Conservation (phyloP, 805 yeast genomes). For the Kazachstania taianensis region DNA sequence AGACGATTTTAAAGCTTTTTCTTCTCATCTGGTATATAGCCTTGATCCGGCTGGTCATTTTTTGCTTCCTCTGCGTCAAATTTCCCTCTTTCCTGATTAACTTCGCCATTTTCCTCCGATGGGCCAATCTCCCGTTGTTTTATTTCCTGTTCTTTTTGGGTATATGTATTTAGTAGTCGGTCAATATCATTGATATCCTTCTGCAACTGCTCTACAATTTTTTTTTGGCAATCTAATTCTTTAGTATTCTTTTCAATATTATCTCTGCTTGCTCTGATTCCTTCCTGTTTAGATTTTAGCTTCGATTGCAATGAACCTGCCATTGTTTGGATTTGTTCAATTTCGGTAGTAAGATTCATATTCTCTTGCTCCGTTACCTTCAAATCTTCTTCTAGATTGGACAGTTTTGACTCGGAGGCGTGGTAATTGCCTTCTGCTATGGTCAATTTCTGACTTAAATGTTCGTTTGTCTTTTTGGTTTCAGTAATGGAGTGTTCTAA, state of each 20-base stretch:
- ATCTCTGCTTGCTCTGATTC: slow-evolving; percentile 50
- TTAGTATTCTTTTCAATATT: slow-evolving; percentile 53
- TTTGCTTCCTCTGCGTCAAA: too few species aligned
- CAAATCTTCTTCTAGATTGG: slow-evolving; percentile 47
- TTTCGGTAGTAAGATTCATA: slow-evolving; percentile 51
- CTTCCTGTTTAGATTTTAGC: slow-evolving; percentile 40
- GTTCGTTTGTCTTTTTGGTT: slow-evolving; percentile 29
- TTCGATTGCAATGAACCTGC: slow-evolving; percentile 48
- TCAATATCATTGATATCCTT: slow-evolving; percentile 30
- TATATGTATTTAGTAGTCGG: slow-evolving; percentile 19
- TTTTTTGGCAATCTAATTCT: slow-evolving; percentile 53
- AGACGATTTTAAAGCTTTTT: too few species aligned
- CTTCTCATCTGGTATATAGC: too few species aligned
- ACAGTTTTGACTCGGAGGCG: slow-evolving; percentile 54
- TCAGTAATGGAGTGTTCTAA: slow-evolving; percentile 3
- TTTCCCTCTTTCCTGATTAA: too few species aligned
- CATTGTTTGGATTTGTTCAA: slow-evolving; percentile 61
- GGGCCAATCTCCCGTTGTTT: too few species aligned
- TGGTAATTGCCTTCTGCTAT: slow-evolving; percentile 72
- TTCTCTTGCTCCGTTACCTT: slow-evolving; percentile 61
- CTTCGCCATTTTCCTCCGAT: too few species aligned
- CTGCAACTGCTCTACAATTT: slow-evolving; percentile 35
- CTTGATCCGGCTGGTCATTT: too few species aligned
- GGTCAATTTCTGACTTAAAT: slow-evolving; percentile 59
- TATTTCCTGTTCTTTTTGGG: slow-evolving; percentile 25